Percentiles rank a stretch among this genome's conserved stretches.
phyloP scores from a whole-genome alignment of 768 basidiomycete genomes.

The Auricularia auricula-judae region DNA sequence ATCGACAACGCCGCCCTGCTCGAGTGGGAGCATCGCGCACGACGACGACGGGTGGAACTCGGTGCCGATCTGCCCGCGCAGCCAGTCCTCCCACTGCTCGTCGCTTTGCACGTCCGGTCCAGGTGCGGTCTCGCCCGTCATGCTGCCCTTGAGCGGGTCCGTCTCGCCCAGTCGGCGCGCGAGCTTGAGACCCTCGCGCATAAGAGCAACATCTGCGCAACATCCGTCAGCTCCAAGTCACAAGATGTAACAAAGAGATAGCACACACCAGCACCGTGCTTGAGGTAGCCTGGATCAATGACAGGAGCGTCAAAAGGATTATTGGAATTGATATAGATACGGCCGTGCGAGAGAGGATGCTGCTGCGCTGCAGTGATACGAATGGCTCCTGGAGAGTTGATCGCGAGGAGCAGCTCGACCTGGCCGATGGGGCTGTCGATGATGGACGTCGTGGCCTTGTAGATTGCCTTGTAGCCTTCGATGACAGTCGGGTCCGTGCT shows the following conservation, averaged over 20 bases:
- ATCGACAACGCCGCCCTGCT: slow-evolving; percentile 48
- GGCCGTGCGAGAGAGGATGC: slow-evolving; percentile 55
- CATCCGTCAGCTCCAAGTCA: background rate
- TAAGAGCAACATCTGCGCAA: slow-evolving; percentile 28
- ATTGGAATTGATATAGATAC: slow-evolving; percentile 46
- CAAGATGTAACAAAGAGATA: too few species aligned
- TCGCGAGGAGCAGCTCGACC: slow-evolving; percentile 43
- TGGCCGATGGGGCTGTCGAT: slow-evolving; percentile 33
- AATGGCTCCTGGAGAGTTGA: slow-evolving; percentile 22
- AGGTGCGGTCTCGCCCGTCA: slow-evolving; percentile 39
- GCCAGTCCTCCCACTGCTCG: slow-evolving; percentile 43
- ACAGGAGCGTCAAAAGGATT: slow-evolving; percentile 48
- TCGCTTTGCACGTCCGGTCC: slow-evolving; percentile 42
- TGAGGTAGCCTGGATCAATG: slow-evolving; percentile 59
- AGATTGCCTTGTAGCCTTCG: slow-evolving; percentile 46
- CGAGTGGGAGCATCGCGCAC: slow-evolving; percentile 45
- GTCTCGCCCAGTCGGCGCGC: slow-evolving; percentile 44
- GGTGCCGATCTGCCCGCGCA: slow-evolving; percentile 31
- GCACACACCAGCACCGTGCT: slow-evolving; percentile 36
- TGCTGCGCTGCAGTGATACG: slow-evolving; percentile 57
- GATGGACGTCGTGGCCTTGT: slow-evolving; percentile 31
- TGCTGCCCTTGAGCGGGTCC: slow-evolving; percentile 34
- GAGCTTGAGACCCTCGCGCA: slow-evolving; percentile 53
- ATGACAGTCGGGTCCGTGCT: slow-evolving; percentile 33
- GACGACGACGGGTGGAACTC: slow-evolving; percentile 54